Conservation (phyloP, 208 protist genomes). For the Leishmania major region DNA sequence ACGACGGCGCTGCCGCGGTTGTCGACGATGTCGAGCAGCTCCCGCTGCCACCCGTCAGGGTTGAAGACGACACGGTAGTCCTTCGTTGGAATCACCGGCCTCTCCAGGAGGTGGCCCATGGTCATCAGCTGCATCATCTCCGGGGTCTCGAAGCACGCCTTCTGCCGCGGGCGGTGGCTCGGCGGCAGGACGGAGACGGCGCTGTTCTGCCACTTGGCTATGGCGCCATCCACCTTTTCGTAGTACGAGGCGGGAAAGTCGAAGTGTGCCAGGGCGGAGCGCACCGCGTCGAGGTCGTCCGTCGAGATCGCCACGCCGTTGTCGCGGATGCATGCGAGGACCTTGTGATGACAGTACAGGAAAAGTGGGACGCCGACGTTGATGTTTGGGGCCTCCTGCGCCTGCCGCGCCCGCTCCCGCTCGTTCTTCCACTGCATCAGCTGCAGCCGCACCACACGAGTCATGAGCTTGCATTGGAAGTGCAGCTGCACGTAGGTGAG, state of each 20-base stretch:
- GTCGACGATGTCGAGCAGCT: slow-evolving; percentile 96
- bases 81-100: slow-evolving; percentile 65
- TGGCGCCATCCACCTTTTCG: slow-evolving; percentile 69
- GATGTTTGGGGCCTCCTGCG: slow-evolving; percentile 57
- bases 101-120: slow-evolving; percentile 92
- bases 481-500: slow-evolving; percentile 79
- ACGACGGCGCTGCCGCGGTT: slow-evolving; percentile 90
- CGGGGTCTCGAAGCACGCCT: slow-evolving; percentile 56
- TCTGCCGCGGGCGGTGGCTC: slow-evolving; percentile 48
- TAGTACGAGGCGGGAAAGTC: slow-evolving; percentile 81
- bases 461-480: slow-evolving; percentile 76
- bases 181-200: slow-evolving; percentile 41
- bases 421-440: slow-evolving; percentile 81
- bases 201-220: slow-evolving; percentile 66
- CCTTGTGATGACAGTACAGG: slow-evolving; percentile 77
- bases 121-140: slow-evolving; percentile 86
- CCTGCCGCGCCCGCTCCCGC: slow-evolving; percentile 71
- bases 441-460: slow-evolving; percentile 66
- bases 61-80: slow-evolving; percentile 94
- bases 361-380: slow-evolving; percentile 74
- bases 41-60: slow-evolving; percentile 95
- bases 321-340: slow-evolving; percentile 72
- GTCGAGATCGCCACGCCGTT: slow-evolving; percentile 56
- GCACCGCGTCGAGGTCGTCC: slow-evolving; percentile 75
- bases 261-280: slow-evolving; percentile 74